Base-by-base conservation (phyloP, 805 yeast species). In the Metschnikowia reukaufii region DNA sequence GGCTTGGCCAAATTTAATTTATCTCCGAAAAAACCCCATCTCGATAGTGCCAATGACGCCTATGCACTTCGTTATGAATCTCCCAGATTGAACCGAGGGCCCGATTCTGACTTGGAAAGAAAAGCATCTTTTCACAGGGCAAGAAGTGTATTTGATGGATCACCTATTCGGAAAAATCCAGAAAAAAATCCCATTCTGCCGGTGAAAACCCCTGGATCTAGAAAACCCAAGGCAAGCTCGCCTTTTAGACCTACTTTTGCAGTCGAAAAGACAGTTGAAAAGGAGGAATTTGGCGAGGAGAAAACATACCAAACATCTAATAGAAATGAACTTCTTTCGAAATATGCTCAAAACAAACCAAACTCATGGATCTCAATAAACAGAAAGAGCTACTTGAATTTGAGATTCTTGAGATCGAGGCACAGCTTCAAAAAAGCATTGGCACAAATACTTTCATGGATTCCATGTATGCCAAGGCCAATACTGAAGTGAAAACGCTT, bases 281-380 rank as follows among this genome's bases (percentile, higher is more conserved):
- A n/a, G 16, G 21, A 32, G 16, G 29, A 19, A 9, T 4, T 6
- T 7, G 12, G 4, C 4, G 17, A 15, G 18, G 16, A n/a, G 1
- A 13, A 27, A 21, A 6, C 13, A 15, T 3, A n/a, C 3, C 21
- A 13, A 18, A 20, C n/a, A n/a, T 16, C 4, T 2, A 29, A 39
- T 4, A 16, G 42, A 25, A 37, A 36, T 23, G 35, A 37, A 17
- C 54, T 67, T n/a, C 42, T 65, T 6, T 53, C 61, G 4, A 44
- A 50, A 31, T 66, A 62, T 46, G 81, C 86, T 0, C 73, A 2
- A 82, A 82, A 56, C 84, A 81, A 55, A 70, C 82, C 49, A 73
- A 73, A 45, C 72, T 82, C 7, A 50, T 71, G 15, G 84, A 80
- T 40, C 58, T 78, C 47, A 77, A 74, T 55, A 63, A 68, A n/a